Conservation (phyloP, 2,329 filamentous ascomycete genomes). For the Pseudocercospora cruenta region DNA sequence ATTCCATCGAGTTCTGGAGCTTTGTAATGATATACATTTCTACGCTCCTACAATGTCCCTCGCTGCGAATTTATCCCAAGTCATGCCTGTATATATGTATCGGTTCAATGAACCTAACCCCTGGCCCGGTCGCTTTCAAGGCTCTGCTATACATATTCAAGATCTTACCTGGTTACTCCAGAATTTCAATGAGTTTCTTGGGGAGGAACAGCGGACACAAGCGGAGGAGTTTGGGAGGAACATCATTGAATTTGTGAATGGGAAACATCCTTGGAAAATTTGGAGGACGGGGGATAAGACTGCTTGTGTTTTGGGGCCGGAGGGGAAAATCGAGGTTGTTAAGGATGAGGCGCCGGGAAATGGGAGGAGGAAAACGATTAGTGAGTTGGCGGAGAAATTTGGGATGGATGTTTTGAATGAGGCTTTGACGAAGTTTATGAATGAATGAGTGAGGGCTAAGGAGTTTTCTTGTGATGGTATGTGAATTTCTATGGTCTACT, state of each 20-base stretch:
- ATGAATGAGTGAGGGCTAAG: too few relatives aligned
- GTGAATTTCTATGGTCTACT: not conserved
- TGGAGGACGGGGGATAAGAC: constrained; percentile 7
- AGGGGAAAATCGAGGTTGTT: constrained; percentile 1
- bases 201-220: constrained; percentile 37
- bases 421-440: constrained; percentile 16
- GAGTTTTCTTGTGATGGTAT: too few relatives aligned
- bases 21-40: constrained; percentile 52
- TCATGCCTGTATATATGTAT: constrained; percentile 43
- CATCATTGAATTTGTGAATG: constrained; percentile 46
- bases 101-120: constrained; percentile 55
- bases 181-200: constrained; percentile 49
- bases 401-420: constrained; percentile 19
- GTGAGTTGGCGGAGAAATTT: constrained; percentile 47
- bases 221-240: constrained; percentile 43
- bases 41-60: constrained; percentile 49
- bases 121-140: constrained; percentile 49
- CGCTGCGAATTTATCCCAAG: constrained; percentile 33
- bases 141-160: constrained; percentile 48
- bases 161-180: constrained; percentile 52
- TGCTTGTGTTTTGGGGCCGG: constrained; percentile 8
- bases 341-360: constrained; percentile 15
- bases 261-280: constrained; percentile 26
- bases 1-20: constrained; percentile 47
- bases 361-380: constrained; percentile 30